Base-by-base conservation (phyloP, 352 stramenopile species). In the Phytopythium helicoides region DNA sequence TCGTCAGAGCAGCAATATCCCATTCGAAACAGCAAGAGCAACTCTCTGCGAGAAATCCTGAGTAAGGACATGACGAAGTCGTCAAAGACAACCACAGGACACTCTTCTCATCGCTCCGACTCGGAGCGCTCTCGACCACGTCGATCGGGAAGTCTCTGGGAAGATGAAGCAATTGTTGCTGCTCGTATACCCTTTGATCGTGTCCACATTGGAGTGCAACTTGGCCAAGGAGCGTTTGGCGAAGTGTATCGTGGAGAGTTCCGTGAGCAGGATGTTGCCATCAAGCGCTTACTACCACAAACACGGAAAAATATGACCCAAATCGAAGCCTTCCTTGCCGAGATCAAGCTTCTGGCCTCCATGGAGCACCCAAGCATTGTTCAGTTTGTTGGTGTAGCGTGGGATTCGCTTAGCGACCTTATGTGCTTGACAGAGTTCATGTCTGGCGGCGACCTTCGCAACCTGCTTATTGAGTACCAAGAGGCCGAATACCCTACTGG, bases 311-410 rank as follows among this genome's bases (percentile, higher is more conserved):
- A 75, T 12, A 49, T 82, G 34, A 12, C 35, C 5, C 54, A 72
- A 9, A 82, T 82, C 14, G 45, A 76, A 22, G 44, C 47, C 7
- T 81, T 81, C 31, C 23, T 81, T 25, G 50, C 58, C 3, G 72
- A 83, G 46, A 73, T 86, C 39, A 60, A 66, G n/a, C 44, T 78
- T 12, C 60, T 76, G 34, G 60, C 67, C 10, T 62, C 69, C 3
- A 61, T 83, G 46, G 71, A 78, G 6, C 75, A 86, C 39, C 72
- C 75, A 4, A 58, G 76, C 10, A 73, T 81, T 25, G 72, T 86
- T 6, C 47, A 54, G 7, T 83, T 86, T 15, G 53, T 81, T 6
- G 75, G 75, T 14, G 70, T 86, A 14, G 74, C 72, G 3, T 86
- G 72, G 70, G 71, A 81, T 16, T 67, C 71, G 11, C 66, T 81